A percentile compares a stretch with the other conserved stretches of the same genome.
Conservation (phyloP, 495 filamentous ascomycete genomes). For the Podospora appendiculata region DNA sequence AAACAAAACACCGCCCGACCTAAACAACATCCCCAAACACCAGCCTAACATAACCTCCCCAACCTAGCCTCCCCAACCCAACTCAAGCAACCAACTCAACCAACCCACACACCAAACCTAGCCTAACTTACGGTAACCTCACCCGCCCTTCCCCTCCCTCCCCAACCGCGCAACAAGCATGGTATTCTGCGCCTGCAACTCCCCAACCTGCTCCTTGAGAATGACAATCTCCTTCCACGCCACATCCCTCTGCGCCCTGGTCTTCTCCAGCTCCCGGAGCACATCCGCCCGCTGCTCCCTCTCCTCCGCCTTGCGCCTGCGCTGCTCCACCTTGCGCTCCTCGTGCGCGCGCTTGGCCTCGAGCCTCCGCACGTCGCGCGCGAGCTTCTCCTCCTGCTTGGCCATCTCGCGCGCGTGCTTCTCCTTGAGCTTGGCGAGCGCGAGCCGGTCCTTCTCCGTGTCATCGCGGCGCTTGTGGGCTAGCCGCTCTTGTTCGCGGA, state of each 20-base stretch:
- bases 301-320: constrained; percentile 42
- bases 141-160: not conserved
- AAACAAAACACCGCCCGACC: no score
- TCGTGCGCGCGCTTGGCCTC: constrained; percentile 54
- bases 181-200: constrained; percentile 61
- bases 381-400: constrained; percentile 58
- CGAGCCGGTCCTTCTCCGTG: constrained; percentile 34
- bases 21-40: no score
- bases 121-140: no score
- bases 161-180: constrained; percentile 46
- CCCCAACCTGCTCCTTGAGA: constrained; percentile 51
- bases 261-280: constrained; percentile 39
- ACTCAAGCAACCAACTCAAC: no score
- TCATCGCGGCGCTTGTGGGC: constrained; percentile 32
- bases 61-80: no score
- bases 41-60: no score
- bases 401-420: constrained; percentile 51
- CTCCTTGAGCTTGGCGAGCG: constrained; percentile 47
- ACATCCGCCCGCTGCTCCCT: constrained; percentile 45
- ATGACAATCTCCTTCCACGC: constrained; percentile 54
- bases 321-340: constrained; percentile 53
- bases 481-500: constrained; percentile 40
- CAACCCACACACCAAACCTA: no score
- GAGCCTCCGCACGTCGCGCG: constrained; percentile 53
- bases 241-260: constrained; percentile 47